Evolutionary conservation across 805 yeast genomes (phyloP), one percentile per base, ranked within the genome.

Genomic region (Ogataea nakhonphanomensis): DNA sequence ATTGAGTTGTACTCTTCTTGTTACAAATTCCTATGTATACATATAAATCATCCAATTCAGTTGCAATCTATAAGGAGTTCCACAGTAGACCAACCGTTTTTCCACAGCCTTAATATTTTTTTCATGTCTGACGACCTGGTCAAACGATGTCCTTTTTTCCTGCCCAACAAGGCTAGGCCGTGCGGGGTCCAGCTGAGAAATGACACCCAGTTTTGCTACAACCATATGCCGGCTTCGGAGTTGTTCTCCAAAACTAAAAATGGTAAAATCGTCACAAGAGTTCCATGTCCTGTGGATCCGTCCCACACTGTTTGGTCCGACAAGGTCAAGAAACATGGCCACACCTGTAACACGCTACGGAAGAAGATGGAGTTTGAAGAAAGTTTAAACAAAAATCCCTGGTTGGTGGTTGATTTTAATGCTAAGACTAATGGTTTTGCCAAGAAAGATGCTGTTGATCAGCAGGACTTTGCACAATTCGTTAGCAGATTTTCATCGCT

Each of bases 231-330:
- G 38, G 25, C 29, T 37, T 41, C 40, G 22, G 28, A 28, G 32
- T 20, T 44, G 21, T 28, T 44, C 17, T 45, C 55, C 24, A 48
- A 45, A 32, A 40, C 46, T 9, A 51, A 51, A 48, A 49, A 58
- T 48, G 53, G 57, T 30, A 59, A 46, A 32, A 58, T 43, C 21
- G 60, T 57, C 22, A 55, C 55, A 5, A 62, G 95, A 41, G 71
- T 88, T 0, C 76, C 80, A 6, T 88, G 96, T 62, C 88, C 96
- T 0, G 55, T 81, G 22, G 95, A 87, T 58, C 78, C 82, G 2
- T 71, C 76, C 2, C 96, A 88, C 58, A 73, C 81, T 1, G 78
- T 88, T 0, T 82, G 86, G 87, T 67, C 67, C 34, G 67, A 69
- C 30, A 78, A 74, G 37, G 57, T 86, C 30, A 58, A 65, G 5